Percentiles rank a stretch among this genome's conserved stretches.
Evolutionary conservation across 371 early-diverging fungal genomes (phyloP).

Genomic region (Mortierella sp.): DNA sequence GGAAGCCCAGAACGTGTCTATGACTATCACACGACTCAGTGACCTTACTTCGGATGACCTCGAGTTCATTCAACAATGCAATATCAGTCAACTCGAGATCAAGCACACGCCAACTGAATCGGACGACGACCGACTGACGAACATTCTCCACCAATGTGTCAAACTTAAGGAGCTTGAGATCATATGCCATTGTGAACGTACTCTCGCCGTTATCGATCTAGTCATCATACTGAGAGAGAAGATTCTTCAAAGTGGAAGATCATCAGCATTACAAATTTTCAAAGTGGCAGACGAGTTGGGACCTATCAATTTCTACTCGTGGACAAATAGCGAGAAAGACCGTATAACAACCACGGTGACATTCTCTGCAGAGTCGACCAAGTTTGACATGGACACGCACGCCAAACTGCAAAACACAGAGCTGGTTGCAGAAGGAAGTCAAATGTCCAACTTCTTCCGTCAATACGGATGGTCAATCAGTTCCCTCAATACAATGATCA

Average conservation of each 20-base stretch:
- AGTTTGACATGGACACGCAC: too few relatives aligned
- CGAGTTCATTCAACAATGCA: background rate
- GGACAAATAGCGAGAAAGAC: too few relatives aligned
- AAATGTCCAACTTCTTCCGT: too few relatives aligned
- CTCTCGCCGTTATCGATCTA: background rate
- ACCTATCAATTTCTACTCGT: too few relatives aligned
- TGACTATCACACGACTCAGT: background rate
- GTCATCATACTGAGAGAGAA: background rate
- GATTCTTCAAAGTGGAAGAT: background rate
- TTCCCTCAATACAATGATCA: too few relatives aligned
- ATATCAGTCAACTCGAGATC: background rate
- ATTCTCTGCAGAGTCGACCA: too few relatives aligned
- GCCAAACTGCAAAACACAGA: too few relatives aligned
- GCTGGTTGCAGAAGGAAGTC: too few relatives aligned
- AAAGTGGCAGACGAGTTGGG: too few relatives aligned
- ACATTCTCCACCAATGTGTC: background rate
- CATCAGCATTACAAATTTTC: background rate
- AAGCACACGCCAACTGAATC: background rate
- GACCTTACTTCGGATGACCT: background rate
- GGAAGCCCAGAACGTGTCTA: background rate
- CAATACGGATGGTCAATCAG: too few relatives aligned
- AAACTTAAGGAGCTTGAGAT: background rate
- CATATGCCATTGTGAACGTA: background rate
- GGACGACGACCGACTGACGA: background rate
- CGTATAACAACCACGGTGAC: too few relatives aligned